Evolutionary conservation across 2,329 filamentous ascomycete species (phyloP), one percentile per base, ranked within the genome.

Genomic region (Fonsecaea pugnacius): DNA sequence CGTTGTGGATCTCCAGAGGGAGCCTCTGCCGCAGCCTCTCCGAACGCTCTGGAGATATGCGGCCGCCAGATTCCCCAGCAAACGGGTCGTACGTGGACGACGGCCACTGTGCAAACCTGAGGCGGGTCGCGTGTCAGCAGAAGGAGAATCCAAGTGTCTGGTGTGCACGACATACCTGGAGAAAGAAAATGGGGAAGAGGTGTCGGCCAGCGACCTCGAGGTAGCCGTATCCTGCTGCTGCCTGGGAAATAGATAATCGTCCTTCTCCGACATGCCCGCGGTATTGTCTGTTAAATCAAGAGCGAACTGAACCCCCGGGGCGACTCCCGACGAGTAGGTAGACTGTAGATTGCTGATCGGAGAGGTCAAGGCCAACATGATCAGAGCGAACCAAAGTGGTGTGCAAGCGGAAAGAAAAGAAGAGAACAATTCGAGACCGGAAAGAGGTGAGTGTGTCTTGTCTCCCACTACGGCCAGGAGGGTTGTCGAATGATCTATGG

Each of bases 351-450:
- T 65, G 55, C 50, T 61, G 62, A 68, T 65, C 57, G 66, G 59
- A 63, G 64, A 58, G 18, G 40, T 62, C 63, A 68, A 58, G 27
- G 66, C 66, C 63, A 68, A 66, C 66, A 68, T 68, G 63, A 58
- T 68, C 66, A 63, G 59, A 58, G 24, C 52, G 52, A 36, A 36
- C 51, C 53, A 58, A 59, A 58, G 35, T 55, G 58, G 62, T 53
- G 55, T 48, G 62, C 61, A 65, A 46, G 43, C 35, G 50, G 64
- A 40, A 62, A 43, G 33, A 32, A 52, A 40, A 38, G 33, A 30
- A 56, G 57, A 48, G 43, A 61, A 58, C 51, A 50, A 48, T 57
- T 57, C 43, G 24, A 54, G 50, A 8, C 40, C 18, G 53, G 32
- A 51, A 43, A 32, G 24, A 62, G 33, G 46, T 21, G 24, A 36